Evolutionary conservation across 176 grass and related monocot species (phyloP), one percentile per base, ranked within the genome.

Genomic region (Zizania latifolia): DNA sequence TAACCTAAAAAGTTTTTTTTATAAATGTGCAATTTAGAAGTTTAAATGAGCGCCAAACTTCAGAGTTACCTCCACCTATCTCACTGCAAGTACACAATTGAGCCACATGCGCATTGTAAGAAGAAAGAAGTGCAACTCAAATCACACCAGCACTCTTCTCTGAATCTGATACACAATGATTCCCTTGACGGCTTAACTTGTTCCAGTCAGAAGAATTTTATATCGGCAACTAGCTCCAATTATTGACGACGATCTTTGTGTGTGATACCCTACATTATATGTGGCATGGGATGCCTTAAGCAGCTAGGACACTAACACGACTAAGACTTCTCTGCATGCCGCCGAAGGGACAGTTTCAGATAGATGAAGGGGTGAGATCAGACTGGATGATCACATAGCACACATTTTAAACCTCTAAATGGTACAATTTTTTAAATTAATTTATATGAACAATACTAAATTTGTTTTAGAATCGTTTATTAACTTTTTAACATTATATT

Each of bases 11-110:
- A n/a, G n/a, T n/a, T n/a, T n/a, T n/a, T n/a, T n/a, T n/a, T n/a
- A n/a, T n/a, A n/a, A n/a, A n/a, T n/a, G n/a, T n/a, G n/a, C n/a
- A n/a, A n/a, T n/a, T n/a, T n/a, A n/a, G n/a, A n/a, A n/a, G n/a
- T n/a, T 67, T 74, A 74, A 86, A 86, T 53, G 19, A 38, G 53
- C 2, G 23, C 48, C 51, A 36, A 80, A 50, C 21, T 51, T 50
- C 30, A 68, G 19, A 54, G 62, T 62, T 76, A 36, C 62, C 54
- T 62, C 70, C 26, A 10, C 13, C 43, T 64, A 10, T 53, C 48
- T 53, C n/a, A n/a, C 33, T 26, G 4, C 24, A 70, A 37, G 70
- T 19, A 62, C 60, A 9, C 56, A 22, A 4, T 43, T 29, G 8
- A 71, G 72, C 11, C 60, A 65, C 60, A 40, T 14, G 33, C n/a